A percentile compares a stretch with the other conserved stretches of the same genome.
Evolutionary conservation across 73 alveolate genomes (phyloP).

Genomic region (Stentor roeselii): DNA sequence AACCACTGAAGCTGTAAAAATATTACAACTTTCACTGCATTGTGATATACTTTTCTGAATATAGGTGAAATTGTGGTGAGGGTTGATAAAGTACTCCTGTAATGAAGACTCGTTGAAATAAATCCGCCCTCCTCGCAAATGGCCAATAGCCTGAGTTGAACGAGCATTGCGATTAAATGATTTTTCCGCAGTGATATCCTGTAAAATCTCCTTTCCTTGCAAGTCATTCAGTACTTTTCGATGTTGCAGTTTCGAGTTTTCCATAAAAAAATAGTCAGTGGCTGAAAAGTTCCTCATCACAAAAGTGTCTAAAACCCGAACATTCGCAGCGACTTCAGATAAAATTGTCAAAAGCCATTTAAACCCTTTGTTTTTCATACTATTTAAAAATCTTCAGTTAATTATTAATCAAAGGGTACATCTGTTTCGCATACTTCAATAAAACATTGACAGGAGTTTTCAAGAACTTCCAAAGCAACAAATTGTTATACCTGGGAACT

Average conservation of each 20-base stretch:
- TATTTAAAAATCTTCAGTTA: too few species aligned
- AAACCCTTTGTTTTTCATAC: neutral
- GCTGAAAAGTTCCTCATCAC: neutral
- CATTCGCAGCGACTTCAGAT: neutral
- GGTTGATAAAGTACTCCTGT: neutral
- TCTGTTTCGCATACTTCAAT: too few species aligned
- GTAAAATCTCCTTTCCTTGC: neutral
- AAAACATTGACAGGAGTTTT: neutral
- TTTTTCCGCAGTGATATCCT: neutral
- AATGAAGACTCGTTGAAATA: neutral
- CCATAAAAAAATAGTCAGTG: neutral
- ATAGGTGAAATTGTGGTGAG: neutral
- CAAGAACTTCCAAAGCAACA: conserved; percentile 37
- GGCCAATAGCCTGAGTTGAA: neutral
- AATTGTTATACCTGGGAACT: conserved; percentile 31
- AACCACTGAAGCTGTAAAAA: neutral
- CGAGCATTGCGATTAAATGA: neutral
- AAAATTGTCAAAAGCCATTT: neutral
- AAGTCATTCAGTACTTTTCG: neutral
- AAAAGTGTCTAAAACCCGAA: neutral
- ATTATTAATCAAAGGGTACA: too few species aligned
- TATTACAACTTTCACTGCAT: neutral
- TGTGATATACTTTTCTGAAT: neutral
- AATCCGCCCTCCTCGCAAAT: neutral
- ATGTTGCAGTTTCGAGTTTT: neutral